These are phyloP conservation scores for Picochlorum sp. DNA, from an alignment of 139 green algal genomes.

Conservation along the genomic window DNA sequence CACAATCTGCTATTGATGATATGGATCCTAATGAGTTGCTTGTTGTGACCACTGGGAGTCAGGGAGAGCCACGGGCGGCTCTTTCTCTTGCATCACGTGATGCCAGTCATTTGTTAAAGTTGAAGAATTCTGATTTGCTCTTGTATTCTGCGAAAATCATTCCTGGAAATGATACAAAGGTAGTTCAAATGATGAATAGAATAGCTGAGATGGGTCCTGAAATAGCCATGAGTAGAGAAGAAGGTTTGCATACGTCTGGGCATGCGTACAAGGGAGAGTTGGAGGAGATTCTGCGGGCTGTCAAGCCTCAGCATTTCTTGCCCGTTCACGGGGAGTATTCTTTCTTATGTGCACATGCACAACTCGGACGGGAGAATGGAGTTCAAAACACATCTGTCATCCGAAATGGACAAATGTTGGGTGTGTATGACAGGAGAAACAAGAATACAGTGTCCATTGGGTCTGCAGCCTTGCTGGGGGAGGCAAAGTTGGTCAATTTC, in stretches of 20 bases:
- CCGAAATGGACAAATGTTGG: constrained; percentile 94
- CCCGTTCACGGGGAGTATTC: constrained; percentile 96
- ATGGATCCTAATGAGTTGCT: constrained; percentile 80
- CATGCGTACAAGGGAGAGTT: constrained; percentile 81
- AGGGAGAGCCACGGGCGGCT: constrained; percentile 79
- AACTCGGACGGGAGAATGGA: constrained; percentile 28
- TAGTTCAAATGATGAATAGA: constrained; percentile 94
- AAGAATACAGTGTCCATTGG: constrained; percentile 50
- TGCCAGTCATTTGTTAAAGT: constrained; percentile 62
- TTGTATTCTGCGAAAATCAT: constrained; percentile 91
- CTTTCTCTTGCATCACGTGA: constrained; percentile 75
- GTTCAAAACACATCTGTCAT: constrained; percentile 79
- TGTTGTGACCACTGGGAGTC: constrained; percentile 68
- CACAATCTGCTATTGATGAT: constrained; percentile 51
- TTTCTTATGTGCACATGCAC: constrained; percentile 89
- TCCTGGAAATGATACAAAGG: constrained; percentile 70
- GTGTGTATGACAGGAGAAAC: constrained; percentile 68
- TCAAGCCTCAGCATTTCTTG: constrained; percentile 96
- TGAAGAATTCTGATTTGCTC: constrained; percentile 72
- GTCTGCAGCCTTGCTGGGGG: constrained; percentile 54
- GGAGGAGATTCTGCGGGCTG: constrained; percentile 76
- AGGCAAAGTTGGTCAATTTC: constrained; percentile 60
- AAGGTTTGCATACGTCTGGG: constrained; percentile 79
- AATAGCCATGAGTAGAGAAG: constrained; percentile 63
- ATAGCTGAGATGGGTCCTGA: constrained; percentile 63